Evolutionary conservation across 192 early-diverging fungal genomes (phyloP).

Genomic region (Coemansia pectinata): DNA sequence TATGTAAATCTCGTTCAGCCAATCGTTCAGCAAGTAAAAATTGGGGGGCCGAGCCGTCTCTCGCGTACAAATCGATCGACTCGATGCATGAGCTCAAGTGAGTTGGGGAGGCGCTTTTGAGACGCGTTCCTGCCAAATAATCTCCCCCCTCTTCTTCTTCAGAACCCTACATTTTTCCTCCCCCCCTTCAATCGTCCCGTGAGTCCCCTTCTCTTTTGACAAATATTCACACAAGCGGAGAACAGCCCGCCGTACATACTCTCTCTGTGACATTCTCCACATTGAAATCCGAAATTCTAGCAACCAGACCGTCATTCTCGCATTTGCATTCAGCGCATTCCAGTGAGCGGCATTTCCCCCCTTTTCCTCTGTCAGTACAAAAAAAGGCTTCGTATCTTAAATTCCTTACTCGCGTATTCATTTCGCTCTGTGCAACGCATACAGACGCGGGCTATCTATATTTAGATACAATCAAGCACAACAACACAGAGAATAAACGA

Average conservation of each 20-base stretch:
- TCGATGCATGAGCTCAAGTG: not conserved
- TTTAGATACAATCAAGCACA: constrained; percentile 8
- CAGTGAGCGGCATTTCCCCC: not conserved
- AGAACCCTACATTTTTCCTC: not conserved
- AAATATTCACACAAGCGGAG: not conserved
- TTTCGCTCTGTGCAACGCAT: not conserved
- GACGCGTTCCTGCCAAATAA: too few relatives aligned
- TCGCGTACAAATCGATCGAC: not conserved
- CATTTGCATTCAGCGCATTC: not conserved
- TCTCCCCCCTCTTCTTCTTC: not conserved
- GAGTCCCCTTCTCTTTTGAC: not conserved
- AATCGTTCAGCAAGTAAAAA: not conserved
- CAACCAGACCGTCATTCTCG: not conserved
- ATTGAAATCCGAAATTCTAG: not conserved
- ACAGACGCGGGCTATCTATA: not conserved
- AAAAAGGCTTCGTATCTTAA: not conserved
- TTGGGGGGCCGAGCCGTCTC: not conserved
- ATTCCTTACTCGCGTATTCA: not conserved
- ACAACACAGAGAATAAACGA: not conserved
- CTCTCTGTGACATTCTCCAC: not conserved
- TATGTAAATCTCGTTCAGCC: not conserved
- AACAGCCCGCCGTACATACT: not conserved
- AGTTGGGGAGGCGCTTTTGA: not conserved
- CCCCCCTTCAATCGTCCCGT: not conserved
- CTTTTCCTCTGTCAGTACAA: not conserved